Evolutionary conservation across 805 yeast species (phyloP).

Genomic region (Starmerella scarabaei): DNA sequence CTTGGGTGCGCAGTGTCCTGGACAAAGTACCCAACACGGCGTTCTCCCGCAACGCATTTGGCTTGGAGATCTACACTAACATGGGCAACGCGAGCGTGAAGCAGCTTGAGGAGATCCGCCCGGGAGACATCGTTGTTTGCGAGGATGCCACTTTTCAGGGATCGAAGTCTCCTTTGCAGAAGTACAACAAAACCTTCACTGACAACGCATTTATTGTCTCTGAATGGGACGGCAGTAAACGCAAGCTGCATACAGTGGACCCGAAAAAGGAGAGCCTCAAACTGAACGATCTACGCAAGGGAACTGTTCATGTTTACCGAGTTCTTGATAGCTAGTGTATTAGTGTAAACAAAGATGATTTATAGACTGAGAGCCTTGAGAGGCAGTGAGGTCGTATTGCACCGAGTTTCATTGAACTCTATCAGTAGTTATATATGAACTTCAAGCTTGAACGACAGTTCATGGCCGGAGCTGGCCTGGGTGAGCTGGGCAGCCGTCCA

Average conservation of each 20-base stretch:
- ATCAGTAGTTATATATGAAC: too few species aligned
- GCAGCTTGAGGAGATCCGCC: conserved; percentile 48
- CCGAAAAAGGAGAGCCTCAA: conserved; percentile 50
- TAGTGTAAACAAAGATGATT: not conserved
- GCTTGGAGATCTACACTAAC: conserved; percentile 55
- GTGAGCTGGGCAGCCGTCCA: too few species aligned
- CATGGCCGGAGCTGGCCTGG: too few species aligned
- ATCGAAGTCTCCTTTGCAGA: conserved; percentile 42
- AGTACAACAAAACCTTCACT: conserved; percentile 43
- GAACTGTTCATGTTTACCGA: conserved; percentile 69
- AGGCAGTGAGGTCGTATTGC: too few species aligned
- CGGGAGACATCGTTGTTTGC: conserved; percentile 77
- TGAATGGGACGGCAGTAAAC: conserved; percentile 61
- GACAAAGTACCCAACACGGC: conserved; percentile 2
- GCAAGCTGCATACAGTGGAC: conserved; percentile 28
- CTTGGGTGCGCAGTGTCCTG: not conserved
- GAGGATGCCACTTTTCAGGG: conserved; percentile 62
- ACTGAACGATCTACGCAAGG: conserved; percentile 60
- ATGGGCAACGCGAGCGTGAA: conserved; percentile 37
- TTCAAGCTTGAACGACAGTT: too few species aligned
- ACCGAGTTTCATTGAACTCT: too few species aligned
- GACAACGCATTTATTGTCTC: conserved; percentile 53
- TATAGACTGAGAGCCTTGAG: too few species aligned
- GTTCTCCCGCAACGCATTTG: conserved; percentile 28
- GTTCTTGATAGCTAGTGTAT: conserved; percentile 37